Conservation (phyloP, 345 rosid species). For the Toxicodendron radicans region DNA sequence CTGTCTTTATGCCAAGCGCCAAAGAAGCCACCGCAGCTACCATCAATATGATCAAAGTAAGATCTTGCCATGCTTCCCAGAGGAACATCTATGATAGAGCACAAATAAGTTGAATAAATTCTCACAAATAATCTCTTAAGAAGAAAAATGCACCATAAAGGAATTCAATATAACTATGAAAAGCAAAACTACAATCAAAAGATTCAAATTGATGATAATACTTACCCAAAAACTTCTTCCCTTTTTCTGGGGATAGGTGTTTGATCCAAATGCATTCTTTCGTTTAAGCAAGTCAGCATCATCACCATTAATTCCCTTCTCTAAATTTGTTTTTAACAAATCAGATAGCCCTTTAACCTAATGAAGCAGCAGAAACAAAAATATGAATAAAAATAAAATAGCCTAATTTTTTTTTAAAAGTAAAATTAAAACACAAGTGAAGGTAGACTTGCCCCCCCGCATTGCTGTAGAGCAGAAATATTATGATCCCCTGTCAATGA, state of each 20-base stretch:
- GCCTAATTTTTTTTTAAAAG: constrained; percentile 12
- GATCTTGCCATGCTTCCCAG: constrained; percentile 92
- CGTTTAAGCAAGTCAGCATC: constrained; percentile 68
- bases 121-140: background rate
- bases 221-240: constrained; percentile 90
- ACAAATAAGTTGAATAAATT: background rate
- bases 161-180: background rate
- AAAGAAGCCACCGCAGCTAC: constrained; percentile 92
- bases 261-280: constrained; percentile 72
- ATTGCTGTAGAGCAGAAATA: constrained; percentile 50
- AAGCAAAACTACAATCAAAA: background rate
- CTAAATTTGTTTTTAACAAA: constrained; percentile 69
- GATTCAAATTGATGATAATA: background rate
- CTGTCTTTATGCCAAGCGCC: constrained; percentile 91
- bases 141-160: background rate
- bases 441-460: constrained; percentile 73
- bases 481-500: constrained; percentile 76
- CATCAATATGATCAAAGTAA: constrained; percentile 84
- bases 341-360: constrained; percentile 72
- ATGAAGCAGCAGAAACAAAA: constrained; percentile 12
- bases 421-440: constrained; percentile 18
- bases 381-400: background rate
- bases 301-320: constrained; percentile 72
- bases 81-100: constrained; percentile 59
- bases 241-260: constrained; percentile 88